phyloP scores from a whole-genome alignment of 805 yeast species.

The Lachancea fermentati region DNA sequence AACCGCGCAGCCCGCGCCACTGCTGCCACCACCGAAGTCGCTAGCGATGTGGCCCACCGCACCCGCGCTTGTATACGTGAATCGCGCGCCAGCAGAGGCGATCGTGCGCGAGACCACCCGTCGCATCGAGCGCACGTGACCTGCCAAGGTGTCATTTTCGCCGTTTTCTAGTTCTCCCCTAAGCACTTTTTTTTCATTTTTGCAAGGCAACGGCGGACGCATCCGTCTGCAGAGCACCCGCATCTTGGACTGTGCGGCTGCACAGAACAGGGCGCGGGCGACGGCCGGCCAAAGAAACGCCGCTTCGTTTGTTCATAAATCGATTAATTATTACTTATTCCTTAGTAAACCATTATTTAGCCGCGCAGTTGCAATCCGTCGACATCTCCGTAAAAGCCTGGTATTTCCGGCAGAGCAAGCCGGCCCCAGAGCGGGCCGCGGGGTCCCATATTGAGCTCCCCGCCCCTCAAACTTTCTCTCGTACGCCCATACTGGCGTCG shows the following conservation, averaged over 20 bases:
- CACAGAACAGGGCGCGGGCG: no score
- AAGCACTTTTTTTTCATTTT: no score
- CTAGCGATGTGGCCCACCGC: slow-evolving; percentile 7
- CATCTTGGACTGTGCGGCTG: no score
- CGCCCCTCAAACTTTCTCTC: background rate
- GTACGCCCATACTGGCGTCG: background rate
- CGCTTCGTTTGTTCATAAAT: background rate
- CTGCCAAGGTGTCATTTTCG: no score
- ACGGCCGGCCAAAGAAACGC: no score
- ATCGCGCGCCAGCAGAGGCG: slow-evolving; percentile 3
- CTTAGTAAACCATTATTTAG: background rate
- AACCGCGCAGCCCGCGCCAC: slow-evolving; percentile 9
- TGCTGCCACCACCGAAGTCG: slow-evolving; percentile 13
- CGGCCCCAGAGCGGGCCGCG: no score
- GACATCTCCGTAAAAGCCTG: background rate
- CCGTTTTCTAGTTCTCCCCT: no score
- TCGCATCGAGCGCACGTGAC: slow-evolving; percentile 5
- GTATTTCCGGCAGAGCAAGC: no score
- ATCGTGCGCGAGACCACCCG: slow-evolving; percentile 8
- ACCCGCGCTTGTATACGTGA: slow-evolving; percentile 7
- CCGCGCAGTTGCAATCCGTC: background rate
- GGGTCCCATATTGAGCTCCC: no score
- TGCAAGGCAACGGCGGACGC: no score
- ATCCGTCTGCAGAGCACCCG: no score
- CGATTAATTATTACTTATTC: background rate